A percentile compares a stretch with the other conserved stretches of the same genome.
Conservation (phyloP, 257 asterid genomes). For the Gardenia jasminoides region DNA sequence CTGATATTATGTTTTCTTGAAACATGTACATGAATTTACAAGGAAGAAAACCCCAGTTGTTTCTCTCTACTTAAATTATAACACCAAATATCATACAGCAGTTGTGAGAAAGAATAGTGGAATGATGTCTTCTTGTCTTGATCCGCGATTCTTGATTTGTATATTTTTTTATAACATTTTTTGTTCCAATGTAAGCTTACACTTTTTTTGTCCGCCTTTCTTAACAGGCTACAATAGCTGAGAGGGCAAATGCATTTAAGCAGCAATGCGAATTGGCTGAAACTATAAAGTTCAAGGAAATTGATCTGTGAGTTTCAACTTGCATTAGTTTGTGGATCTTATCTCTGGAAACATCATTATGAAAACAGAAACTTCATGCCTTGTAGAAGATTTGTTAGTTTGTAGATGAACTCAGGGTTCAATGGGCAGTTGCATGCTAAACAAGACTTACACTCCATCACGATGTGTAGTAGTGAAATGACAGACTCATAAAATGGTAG, state of each 20-base stretch:
- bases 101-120: neutral
- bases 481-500: neutral
- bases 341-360: neutral
- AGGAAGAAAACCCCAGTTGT: neutral
- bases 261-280: constrained; percentile 86
- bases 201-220: constrained; percentile 17
- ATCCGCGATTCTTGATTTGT: constrained; percentile 5
- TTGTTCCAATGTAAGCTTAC: constrained; percentile 7
- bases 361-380: neutral
- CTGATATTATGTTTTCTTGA: too few relatives aligned
- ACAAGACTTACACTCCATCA: neutral
- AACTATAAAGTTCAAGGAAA: constrained; percentile 94
- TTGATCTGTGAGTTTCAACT: constrained; percentile 72
- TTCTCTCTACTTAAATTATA: neutral
- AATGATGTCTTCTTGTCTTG: neutral
- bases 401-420: neutral
- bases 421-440: neutral
- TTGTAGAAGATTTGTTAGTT: neutral
- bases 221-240: constrained; percentile 80
- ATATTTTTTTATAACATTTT: neutral
- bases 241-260: constrained; percentile 85
- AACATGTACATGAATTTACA: neutral
- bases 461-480: neutral
- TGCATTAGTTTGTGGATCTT: neutral
- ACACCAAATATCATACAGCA: neutral